Percentiles rank a stretch among this genome's conserved stretches.
phyloP scores from a whole-genome alignment of 192 early-diverging fungal species.

The Chytriomyces sp. region DNA sequence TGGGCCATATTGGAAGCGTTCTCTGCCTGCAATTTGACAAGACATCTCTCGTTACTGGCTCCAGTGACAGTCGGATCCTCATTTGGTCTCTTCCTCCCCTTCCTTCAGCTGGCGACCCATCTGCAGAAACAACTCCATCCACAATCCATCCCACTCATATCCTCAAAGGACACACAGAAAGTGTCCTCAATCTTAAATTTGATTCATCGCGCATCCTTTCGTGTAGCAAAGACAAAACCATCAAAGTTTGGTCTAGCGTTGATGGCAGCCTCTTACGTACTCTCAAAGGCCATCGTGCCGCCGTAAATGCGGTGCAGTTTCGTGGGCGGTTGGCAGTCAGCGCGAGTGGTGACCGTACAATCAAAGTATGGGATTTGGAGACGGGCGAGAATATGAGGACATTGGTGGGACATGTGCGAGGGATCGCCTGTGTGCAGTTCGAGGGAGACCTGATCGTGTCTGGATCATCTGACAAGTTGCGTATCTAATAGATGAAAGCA shows the following conservation, averaged over 20 bases:
- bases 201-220: conserved; percentile 39
- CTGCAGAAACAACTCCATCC: not conserved
- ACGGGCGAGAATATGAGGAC: conserved; percentile 67
- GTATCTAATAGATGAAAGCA: no score
- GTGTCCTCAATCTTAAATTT: conserved; percentile 54
- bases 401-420: conserved; percentile 75
- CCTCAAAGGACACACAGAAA: conserved; percentile 44
- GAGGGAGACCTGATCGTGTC: conserved; percentile 82
- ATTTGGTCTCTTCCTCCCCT: conserved; percentile 74
- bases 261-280: conserved; percentile 58
- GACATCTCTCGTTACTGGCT: conserved; percentile 70
- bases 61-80: conserved; percentile 78
- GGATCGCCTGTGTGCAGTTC: conserved; percentile 88
- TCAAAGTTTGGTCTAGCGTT: conserved; percentile 73
- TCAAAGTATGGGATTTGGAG: conserved; percentile 80
- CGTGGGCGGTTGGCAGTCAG: conserved; percentile 33
- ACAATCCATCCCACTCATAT: conserved; percentile 27
- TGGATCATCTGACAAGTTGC: conserved; percentile 66
- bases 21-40: conserved; percentile 84
- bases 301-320: conserved; percentile 80
- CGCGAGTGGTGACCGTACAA: conserved; percentile 69
- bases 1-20: conserved; percentile 76
- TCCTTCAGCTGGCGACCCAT: not conserved
- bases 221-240: conserved; percentile 59
- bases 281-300: conserved; percentile 68